Evolutionary conservation across 805 yeast genomes (phyloP).

Genomic region (Scheffersomyces coipomensis): DNA sequence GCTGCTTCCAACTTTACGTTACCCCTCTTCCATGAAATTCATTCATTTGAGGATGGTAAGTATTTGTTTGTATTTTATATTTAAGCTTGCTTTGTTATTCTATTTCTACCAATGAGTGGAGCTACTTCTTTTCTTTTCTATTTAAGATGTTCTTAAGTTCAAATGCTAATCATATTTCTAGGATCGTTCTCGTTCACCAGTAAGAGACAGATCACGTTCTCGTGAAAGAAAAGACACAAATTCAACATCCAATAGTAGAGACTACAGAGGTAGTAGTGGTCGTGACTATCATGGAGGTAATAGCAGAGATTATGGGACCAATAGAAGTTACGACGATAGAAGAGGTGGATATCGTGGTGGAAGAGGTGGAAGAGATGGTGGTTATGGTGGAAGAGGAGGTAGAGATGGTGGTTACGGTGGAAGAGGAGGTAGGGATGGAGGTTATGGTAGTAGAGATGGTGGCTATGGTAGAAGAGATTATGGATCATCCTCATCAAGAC

Average conservation of each 20-base stretch:
- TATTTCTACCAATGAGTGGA: too few relatives aligned
- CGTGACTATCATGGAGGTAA: conserved; percentile 6
- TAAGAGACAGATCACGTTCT: conserved; percentile 28
- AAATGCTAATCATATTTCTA: conserved; percentile 23
- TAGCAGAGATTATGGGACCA: conserved; percentile 31
- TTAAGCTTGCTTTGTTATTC: too few relatives aligned
- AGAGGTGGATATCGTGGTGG: conserved; percentile 5
- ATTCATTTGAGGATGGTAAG: too few relatives aligned
- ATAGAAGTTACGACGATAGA: conserved; percentile 20
- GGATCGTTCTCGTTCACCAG: conserved; percentile 34
- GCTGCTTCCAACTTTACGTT: not conserved
- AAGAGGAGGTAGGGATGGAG: conserved; percentile 17
- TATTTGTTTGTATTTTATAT: too few relatives aligned
- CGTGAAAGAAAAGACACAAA: conserved; percentile 4
- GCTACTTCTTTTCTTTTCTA: too few relatives aligned
- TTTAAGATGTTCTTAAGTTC: too few relatives aligned
- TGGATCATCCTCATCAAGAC: conserved; percentile 33
- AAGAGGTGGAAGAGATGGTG: conserved; percentile 19
- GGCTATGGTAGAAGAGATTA: conserved; percentile 21
- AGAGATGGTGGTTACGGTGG: conserved; percentile 16
- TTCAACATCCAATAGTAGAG: conserved; percentile 11
- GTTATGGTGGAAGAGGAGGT: conserved; percentile 22
- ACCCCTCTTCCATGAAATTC: not conserved
- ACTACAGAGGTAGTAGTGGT: conserved; percentile 10
- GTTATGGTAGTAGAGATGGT: conserved; percentile 11